phyloP scores from a whole-genome alignment of 352 stramenopile species.

The Phytopythium helicoides region DNA sequence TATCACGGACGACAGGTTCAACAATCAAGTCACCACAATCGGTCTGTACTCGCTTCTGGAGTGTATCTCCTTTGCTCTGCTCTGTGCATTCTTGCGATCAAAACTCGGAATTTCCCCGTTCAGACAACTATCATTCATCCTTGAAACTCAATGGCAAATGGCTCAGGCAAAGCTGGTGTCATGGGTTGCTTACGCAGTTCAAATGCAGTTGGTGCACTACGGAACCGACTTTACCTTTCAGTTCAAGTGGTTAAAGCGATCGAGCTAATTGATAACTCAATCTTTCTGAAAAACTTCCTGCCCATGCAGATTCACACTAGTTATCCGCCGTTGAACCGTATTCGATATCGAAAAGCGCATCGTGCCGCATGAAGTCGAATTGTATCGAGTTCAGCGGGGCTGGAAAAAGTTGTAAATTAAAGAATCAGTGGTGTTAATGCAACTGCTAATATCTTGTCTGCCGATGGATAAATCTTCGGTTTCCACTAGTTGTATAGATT shows the following conservation, averaged over 20 bases:
- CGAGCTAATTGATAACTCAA: too few relatives aligned
- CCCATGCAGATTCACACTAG: too few relatives aligned
- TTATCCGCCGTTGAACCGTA: too few relatives aligned
- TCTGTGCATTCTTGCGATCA: conserved; percentile 24
- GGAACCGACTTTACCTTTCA: conserved; percentile 25
- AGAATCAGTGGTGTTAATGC: too few relatives aligned
- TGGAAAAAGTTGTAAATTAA: too few relatives aligned
- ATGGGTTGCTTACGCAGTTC: conserved; percentile 19
- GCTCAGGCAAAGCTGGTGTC: conserved; percentile 33
- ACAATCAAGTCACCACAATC: conserved; percentile 10
- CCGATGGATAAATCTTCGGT: too few relatives aligned
- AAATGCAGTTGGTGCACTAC: conserved; percentile 17
- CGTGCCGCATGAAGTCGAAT: too few relatives aligned
- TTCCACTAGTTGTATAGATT: too few relatives aligned
- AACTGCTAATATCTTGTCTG: too few relatives aligned
- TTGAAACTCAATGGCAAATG: conserved; percentile 29
- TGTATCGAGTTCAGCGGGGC: too few relatives aligned
- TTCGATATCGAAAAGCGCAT: too few relatives aligned
- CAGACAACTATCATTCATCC: conserved; percentile 27
- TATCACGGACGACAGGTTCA: conserved; percentile 6
- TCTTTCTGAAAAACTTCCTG: too few relatives aligned
- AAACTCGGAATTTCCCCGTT: conserved; percentile 23
- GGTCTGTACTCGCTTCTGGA: conserved; percentile 28
- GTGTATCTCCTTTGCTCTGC: conserved; percentile 18
- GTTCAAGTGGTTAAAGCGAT: conserved; percentile 17